Base-by-base conservation (phyloP, 768 basidiomycete species). In the Floccularia luteovirens region DNA sequence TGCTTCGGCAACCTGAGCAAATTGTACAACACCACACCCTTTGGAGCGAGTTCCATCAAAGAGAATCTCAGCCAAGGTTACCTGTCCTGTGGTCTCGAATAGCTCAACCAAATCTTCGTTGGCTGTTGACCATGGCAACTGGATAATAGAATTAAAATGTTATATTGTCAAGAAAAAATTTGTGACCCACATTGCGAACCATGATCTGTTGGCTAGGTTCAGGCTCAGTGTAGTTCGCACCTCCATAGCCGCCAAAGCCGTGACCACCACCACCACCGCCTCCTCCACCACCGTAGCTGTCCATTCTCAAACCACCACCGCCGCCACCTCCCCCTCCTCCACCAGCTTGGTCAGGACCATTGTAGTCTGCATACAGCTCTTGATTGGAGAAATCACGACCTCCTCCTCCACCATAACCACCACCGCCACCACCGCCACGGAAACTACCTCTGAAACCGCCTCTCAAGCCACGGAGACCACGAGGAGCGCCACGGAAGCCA, bases 41-140 rank as follows among this genome's bases (percentile, higher is more conserved):
- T 96, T 96, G 36, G 88, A 90, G 40, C 94, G 79, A 0, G 85
- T 81, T 12, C 89, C 87, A 51, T 97, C 93, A 51, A 86, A 92
- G 34, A 99, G 61, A 48, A 97, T 94, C 62, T 99, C 94, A 2
- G 94, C 94, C 24, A 90, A 67, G 54, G 92, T 87, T 24, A 99
- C 94, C 49, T 85, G 84, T 7, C 93, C 94, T 0, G 93, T 96
- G 24, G 94, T 99, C 67, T 97, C 93, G 52, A 99, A 99, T 14
- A 99, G 63, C 63, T 99, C 94, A 16, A 99, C 93, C 31, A 99
- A 67, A 58, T 99, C 94, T 58, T 99, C 94, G 58, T 99, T 97
- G 5, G 94, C 92, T 32, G 94, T 99, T 7, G 94, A 97, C 93
- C 93, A 99, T 1, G 94, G 94, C 13, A 99, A 64, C 94, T 98